Percentiles rank a stretch among this genome's conserved stretches.
Conservation (phyloP, 306 rosid species). For the Casuarina cunninghamiana region DNA sequence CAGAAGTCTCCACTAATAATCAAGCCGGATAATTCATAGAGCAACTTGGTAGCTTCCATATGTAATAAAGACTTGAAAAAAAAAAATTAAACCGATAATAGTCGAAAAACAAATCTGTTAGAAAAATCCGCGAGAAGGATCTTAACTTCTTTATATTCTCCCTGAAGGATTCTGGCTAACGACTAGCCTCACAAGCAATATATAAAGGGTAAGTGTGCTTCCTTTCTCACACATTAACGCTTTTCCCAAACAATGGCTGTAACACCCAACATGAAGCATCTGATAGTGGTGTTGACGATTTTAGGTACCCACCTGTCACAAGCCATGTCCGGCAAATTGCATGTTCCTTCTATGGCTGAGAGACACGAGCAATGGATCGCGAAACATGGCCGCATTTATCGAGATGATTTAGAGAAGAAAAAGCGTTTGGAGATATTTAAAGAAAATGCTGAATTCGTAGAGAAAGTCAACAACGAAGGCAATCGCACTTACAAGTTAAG, state of each 20-base stretch:
- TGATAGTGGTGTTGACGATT: neutral
- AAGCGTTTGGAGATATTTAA: slow-evolving; percentile 30
- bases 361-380: slow-evolving; percentile 38
- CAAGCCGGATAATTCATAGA: too few species aligned
- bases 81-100: too few species aligned
- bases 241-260: neutral
- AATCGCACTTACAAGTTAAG: slow-evolving; percentile 35
- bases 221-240: too few species aligned
- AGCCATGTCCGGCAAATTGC: slow-evolving; percentile 24
- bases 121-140: too few species aligned
- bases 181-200: too few species aligned
- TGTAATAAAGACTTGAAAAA: too few species aligned
- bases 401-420: slow-evolving; percentile 26
- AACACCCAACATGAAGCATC: neutral
- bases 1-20: too few species aligned
- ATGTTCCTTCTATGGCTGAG: slow-evolving; percentile 25
- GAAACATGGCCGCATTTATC: neutral
- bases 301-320: neutral
- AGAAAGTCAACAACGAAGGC: slow-evolving; percentile 31
- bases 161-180: too few species aligned
- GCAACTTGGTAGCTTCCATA: too few species aligned
- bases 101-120: too few species aligned
- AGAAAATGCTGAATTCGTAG: slow-evolving; percentile 35
- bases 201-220: too few species aligned
- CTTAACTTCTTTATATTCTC: too few species aligned